Evolutionary conservation across 2,329 filamentous ascomycete species (phyloP).

Genomic region (Aspergillus sp.): DNA sequence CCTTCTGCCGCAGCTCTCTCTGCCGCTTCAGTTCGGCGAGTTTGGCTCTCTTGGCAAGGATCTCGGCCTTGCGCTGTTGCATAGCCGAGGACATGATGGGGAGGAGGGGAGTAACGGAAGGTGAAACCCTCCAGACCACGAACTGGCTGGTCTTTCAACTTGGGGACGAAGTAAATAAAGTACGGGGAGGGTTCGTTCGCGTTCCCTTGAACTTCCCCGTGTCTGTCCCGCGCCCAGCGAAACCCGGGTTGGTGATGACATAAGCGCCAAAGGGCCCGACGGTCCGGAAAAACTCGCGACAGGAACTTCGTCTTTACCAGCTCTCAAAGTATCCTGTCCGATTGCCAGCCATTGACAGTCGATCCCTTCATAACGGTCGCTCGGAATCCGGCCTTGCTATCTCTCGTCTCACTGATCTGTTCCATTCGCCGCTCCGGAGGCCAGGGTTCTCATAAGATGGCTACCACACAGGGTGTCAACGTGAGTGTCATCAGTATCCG

Average conservation of each 20-base stretch:
- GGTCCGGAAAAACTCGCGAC: slow-evolving; percentile 48
- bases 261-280: slow-evolving; percentile 36
- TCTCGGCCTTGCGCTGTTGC: slow-evolving; percentile 88
- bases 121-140: slow-evolving; percentile 3
- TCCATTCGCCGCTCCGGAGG: slow-evolving; percentile 46
- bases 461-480: slow-evolving; percentile 67
- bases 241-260: slow-evolving; percentile 34
- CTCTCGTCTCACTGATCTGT: slow-evolving; percentile 36
- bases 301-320: slow-evolving; percentile 40
- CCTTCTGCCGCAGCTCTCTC: slow-evolving; percentile 77
- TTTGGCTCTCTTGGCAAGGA: slow-evolving; percentile 93
- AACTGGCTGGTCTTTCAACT: no score
- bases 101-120: slow-evolving; percentile 17
- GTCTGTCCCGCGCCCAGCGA: slow-evolving; percentile 20
- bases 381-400: slow-evolving; percentile 30
- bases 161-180: neutral
- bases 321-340: slow-evolving; percentile 24
- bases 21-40: slow-evolving; percentile 94
- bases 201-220: neutral
- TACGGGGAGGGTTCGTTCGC: neutral
- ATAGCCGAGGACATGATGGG: slow-evolving; percentile 36
- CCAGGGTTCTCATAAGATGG: slow-evolving; percentile 54
- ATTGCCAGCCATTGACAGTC: slow-evolving; percentile 42
- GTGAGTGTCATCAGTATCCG: slow-evolving; percentile 44
- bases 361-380: slow-evolving; percentile 35